These are phyloP conservation scores for Gynochthodes officinalis DNA, from an alignment of 257 asterid genomes.

Conservation along the genomic window DNA sequence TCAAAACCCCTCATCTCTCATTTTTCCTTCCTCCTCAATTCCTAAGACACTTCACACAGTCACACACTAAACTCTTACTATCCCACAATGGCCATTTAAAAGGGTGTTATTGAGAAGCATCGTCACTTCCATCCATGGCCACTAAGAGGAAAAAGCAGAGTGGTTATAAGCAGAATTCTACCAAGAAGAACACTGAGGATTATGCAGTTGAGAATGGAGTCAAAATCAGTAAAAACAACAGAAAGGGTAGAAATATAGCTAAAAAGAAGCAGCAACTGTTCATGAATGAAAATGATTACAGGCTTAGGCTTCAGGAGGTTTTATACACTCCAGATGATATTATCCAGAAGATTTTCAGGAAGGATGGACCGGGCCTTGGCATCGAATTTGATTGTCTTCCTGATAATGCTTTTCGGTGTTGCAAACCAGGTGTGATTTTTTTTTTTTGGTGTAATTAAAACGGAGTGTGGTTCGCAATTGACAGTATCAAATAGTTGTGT, in stretches of 20 bases:
- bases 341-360: conserved; percentile 61
- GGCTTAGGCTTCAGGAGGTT: conserved; percentile 70
- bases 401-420: conserved; percentile 42
- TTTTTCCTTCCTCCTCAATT: conserved; percentile 20
- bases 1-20: conserved; percentile 39
- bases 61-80: conserved; percentile 3
- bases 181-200: conserved; percentile 18
- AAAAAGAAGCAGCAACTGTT: conserved; percentile 42
- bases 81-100: conserved; percentile 21
- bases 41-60: conserved; percentile 17
- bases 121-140: conserved; percentile 38
- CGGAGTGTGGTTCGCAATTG: neutral
- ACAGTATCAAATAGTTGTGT: neutral
- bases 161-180: conserved; percentile 6
- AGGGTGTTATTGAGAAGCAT: neutral
- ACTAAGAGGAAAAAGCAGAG: conserved; percentile 30
- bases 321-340: conserved; percentile 62
- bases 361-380: conserved; percentile 92
- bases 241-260: conserved; percentile 19
- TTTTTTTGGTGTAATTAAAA: neutral
- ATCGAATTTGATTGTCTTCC: conserved; percentile 70
- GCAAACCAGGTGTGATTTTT: conserved; percentile 12
- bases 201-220: conserved; percentile 23
- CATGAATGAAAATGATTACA: conserved; percentile 54
- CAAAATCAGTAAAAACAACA: conserved; percentile 17